Evolutionary conservation across 208 protist genomes (phyloP).

Genomic region (Paratrypanosoma confusum): DNA sequence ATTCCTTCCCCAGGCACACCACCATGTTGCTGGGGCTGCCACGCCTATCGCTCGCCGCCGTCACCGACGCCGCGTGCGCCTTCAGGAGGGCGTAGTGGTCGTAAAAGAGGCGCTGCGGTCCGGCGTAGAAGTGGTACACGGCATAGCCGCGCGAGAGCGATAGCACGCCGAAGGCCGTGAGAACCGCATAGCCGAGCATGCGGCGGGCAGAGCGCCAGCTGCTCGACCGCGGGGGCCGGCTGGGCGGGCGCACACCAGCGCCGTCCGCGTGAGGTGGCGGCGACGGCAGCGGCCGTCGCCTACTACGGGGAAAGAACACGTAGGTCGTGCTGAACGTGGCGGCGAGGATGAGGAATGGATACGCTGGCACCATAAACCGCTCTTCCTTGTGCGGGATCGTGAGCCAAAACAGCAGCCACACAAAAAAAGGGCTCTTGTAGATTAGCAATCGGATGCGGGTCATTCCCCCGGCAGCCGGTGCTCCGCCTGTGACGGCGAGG

Average conservation of each 20-base stretch:
- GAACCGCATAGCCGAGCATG: conserved; percentile 14
- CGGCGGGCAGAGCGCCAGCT: not conserved
- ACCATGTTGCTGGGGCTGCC: conserved; percentile 9
- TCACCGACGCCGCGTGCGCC: conserved; percentile 13
- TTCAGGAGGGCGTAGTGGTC: conserved; percentile 43
- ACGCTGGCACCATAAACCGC: conserved; percentile 89
- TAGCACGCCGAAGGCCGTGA: conserved; percentile 36
- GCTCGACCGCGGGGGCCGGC: not conserved
- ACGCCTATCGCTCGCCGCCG: not conserved
- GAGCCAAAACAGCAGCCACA: conserved; percentile 86
- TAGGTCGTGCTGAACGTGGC: conserved; percentile 41
- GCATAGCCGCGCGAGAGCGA: conserved; percentile 54
- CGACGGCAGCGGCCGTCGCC: no score
- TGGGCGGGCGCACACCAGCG: not conserved
- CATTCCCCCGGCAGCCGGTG: not conserved
- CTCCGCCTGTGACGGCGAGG: not conserved
- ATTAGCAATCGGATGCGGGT: conserved; percentile 27
- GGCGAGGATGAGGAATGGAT: conserved; percentile 84
- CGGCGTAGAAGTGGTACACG: conserved; percentile 61
- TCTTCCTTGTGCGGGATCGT: conserved; percentile 92
- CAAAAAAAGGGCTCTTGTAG: conserved; percentile 69
- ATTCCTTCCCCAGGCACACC: conserved; percentile 90
- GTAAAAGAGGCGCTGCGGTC: conserved; percentile 48
- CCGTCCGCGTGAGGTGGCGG: conserved; percentile 6
- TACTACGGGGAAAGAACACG: conserved; percentile 4